Percentiles rank a stretch among this genome's conserved stretches.
Evolutionary conservation across 176 grass and related monocot species (phyloP).

Genomic region (Oryza officinalis): DNA sequence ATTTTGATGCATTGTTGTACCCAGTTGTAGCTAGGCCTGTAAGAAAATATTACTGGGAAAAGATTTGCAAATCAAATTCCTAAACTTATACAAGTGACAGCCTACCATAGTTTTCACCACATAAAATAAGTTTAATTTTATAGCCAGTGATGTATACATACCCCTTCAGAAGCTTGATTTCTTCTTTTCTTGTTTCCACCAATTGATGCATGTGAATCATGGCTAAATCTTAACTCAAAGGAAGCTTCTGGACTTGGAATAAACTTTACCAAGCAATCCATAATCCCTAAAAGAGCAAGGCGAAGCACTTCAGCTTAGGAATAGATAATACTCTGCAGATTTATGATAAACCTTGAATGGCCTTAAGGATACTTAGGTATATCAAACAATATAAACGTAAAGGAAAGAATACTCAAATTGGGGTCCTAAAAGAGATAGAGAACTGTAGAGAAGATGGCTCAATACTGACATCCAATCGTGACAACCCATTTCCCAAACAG

Average conservation of each 20-base stretch:
- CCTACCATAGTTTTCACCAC: neutral
- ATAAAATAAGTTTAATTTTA: neutral
- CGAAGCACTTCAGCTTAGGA: neutral
- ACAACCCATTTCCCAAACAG: constrained; percentile 48
- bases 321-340: neutral
- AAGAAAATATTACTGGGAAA: neutral
- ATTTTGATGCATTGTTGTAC: neutral
- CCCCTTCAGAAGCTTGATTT: constrained; percentile 38
- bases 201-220: neutral
- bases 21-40: neutral
- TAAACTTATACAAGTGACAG: neutral
- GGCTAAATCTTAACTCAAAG: constrained; percentile 28
- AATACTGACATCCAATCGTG: constrained; percentile 38
- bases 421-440: neutral
- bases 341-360: neutral
- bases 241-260: constrained; percentile 17
- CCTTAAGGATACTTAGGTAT: neutral
- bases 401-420: neutral
- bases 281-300: constrained; percentile 38
- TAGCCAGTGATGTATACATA: constrained; percentile 11
- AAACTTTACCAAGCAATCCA: neutral
- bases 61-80: neutral
- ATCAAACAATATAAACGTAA: constrained; percentile 8
- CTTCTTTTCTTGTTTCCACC: constrained; percentile 38
- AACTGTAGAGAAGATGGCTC: neutral